Evolutionary conservation across 2,329 filamentous ascomycete genomes (phyloP).

Genomic region (Leptographium wingfieldii): DNA sequence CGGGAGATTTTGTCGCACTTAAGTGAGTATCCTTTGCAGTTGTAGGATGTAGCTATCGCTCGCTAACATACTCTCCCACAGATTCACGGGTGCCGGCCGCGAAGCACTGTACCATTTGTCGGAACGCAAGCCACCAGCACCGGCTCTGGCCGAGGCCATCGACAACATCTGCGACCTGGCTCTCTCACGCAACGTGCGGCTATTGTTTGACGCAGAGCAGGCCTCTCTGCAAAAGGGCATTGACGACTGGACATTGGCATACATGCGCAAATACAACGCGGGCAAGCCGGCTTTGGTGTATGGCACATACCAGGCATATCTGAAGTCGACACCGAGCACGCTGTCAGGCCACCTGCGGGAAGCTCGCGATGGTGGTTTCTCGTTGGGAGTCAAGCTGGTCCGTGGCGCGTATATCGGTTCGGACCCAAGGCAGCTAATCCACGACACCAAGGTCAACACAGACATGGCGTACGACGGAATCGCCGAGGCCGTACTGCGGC

Average conservation of each 20-base stretch:
- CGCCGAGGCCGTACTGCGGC: constrained; percentile 51
- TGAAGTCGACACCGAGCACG: constrained; percentile 47
- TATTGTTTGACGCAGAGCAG: constrained; percentile 83
- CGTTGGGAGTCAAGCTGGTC: constrained; percentile 62
- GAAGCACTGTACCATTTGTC: constrained; percentile 57
- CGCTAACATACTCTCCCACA: constrained; percentile 14
- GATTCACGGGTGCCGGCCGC: constrained; percentile 71
- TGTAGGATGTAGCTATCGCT: background rate
- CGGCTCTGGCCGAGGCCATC: constrained; percentile 55
- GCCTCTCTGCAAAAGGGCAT: constrained; percentile 66
- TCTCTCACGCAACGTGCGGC: constrained; percentile 51
- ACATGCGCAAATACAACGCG: constrained; percentile 66
- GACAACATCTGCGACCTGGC: constrained; percentile 64
- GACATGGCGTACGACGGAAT: constrained; percentile 62
- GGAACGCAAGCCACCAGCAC: constrained; percentile 47
- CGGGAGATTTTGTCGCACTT: constrained; percentile 53
- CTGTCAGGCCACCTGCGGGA: constrained; percentile 46
- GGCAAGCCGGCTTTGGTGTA: constrained; percentile 60
- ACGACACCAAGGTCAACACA: constrained; percentile 59
- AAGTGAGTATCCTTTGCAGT: constrained; percentile 33
- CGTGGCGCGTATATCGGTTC: constrained; percentile 61
- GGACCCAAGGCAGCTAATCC: constrained; percentile 57
- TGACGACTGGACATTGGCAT: constrained; percentile 65
- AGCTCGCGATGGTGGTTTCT: constrained; percentile 48
- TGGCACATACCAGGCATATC: constrained; percentile 68